Percentiles rank a stretch among this genome's conserved stretches.
Conservation (phyloP, 2,329 filamentous ascomycete species). For the Sphaerulina musiva region DNA sequence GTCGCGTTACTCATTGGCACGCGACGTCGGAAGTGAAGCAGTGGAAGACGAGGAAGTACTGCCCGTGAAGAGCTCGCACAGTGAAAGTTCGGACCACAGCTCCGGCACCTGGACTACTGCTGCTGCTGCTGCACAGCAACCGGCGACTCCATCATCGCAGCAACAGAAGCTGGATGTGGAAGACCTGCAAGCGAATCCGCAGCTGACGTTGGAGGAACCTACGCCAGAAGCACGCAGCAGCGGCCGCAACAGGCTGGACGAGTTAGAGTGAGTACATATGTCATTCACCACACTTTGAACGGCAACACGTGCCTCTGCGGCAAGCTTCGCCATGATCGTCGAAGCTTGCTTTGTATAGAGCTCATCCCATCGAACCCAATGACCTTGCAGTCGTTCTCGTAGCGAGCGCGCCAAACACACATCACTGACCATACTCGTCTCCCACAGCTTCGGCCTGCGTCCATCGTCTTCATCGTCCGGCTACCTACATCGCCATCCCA, state of each 20-base stretch:
- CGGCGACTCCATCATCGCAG: slow-evolving; percentile 5
- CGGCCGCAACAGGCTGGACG: background rate
- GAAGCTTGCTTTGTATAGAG: slow-evolving; percentile 15
- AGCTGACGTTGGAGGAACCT: slow-evolving; percentile 15
- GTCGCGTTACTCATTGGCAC: background rate
- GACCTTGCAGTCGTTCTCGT: background rate
- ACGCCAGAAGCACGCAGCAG: slow-evolving; percentile 15
- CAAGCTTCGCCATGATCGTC: slow-evolving; percentile 2
- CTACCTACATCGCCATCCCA: slow-evolving; percentile 1
- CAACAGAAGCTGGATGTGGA: slow-evolving; percentile 13
- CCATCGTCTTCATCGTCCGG: slow-evolving; percentile 3
- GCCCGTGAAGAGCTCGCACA: background rate
- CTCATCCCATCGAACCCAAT: slow-evolving; percentile 12
- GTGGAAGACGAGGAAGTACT: background rate
- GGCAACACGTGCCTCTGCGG: background rate
- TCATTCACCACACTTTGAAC: background rate
- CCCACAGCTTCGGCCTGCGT: slow-evolving; percentile 5
- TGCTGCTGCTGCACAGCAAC: slow-evolving; percentile 2
- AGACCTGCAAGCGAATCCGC: slow-evolving; percentile 8
- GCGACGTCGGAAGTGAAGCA: background rate
- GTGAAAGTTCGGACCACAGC: background rate
- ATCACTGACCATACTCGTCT: background rate
- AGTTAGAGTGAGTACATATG: slow-evolving; percentile 5
- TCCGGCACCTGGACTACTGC: background rate
- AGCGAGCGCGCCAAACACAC: background rate